Percentiles rank a stretch among this genome's conserved stretches.
Evolutionary conservation across 768 basidiomycete genomes (phyloP).

Genomic region (Chalciporus piperatus): DNA sequence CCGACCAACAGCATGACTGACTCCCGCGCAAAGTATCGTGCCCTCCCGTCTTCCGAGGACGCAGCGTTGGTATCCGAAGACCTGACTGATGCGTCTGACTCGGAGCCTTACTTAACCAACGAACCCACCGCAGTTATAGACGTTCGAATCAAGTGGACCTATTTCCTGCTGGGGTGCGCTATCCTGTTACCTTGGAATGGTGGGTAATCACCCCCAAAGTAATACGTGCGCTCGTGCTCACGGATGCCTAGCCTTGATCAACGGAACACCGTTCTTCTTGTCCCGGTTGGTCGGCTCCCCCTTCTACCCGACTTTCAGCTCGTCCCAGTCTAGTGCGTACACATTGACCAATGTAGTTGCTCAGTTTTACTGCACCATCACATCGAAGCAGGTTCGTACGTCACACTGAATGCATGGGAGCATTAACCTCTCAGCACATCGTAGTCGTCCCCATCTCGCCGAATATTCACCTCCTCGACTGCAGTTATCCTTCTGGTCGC

Average conservation of each 20-base stretch:
- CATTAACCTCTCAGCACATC: slow-evolving; percentile 4
- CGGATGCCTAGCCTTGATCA: slow-evolving; percentile 68
- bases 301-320: slow-evolving; percentile 56
- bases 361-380: slow-evolving; percentile 71
- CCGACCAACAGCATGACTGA: slow-evolving; percentile 9
- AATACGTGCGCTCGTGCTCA: neutral
- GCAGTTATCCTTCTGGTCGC: slow-evolving; percentile 51
- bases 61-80: slow-evolving; percentile 1
- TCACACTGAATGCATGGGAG: neutral
- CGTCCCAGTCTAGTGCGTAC: slow-evolving; percentile 61
- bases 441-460: slow-evolving; percentile 60
- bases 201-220: slow-evolving; percentile 35
- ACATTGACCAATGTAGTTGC: slow-evolving; percentile 66
- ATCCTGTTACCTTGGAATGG: slow-evolving; percentile 90
- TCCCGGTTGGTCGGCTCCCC: slow-evolving; percentile 63
- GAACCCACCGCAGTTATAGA: slow-evolving; percentile 30
- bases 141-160: slow-evolving; percentile 54
- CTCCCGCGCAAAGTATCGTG: slow-evolving; percentile 12
- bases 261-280: slow-evolving; percentile 78
- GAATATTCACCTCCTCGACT: slow-evolving; percentile 51
- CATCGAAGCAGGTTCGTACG: slow-evolving; percentile 59
- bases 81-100: slow-evolving; percentile 4
- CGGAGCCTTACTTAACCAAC: slow-evolving; percentile 23
- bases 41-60: slow-evolving; percentile 22
- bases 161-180: slow-evolving; percentile 75